phyloP scores from a whole-genome alignment of 1,139 yeast species.

The Candida albicans region DNA sequence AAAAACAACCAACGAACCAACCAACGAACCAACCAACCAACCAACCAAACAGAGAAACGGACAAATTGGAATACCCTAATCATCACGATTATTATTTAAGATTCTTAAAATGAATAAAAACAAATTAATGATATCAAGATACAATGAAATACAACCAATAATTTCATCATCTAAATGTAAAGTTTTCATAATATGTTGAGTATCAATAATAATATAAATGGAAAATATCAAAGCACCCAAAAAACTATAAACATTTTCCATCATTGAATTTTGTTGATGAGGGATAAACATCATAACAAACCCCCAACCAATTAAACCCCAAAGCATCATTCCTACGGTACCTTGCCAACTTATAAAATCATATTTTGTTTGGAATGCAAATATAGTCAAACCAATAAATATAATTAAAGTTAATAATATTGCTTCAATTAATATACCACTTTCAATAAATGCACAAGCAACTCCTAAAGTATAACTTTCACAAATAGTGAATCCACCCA shows the following conservation, averaged over 20 bases:
- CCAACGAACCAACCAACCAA: no score
- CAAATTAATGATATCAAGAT: conserved; percentile 79
- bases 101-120: conserved; percentile 76
- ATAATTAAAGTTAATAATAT: conserved; percentile 66
- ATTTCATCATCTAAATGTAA: conserved; percentile 86
- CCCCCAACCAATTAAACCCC: conserved; percentile 74
- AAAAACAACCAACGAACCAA: no score
- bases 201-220: conserved; percentile 74
- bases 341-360: conserved; percentile 78
- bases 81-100: conserved; percentile 42
- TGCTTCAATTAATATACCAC: conserved; percentile 69
- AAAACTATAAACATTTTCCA: conserved; percentile 53
- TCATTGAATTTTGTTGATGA: conserved; percentile 22
- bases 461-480: conserved; percentile 78
- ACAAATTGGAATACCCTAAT: no score
- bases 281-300: conserved; percentile 71
- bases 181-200: conserved; percentile 77
- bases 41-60: no score
- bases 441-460: conserved; percentile 62
- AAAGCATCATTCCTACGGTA: conserved; percentile 57
- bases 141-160: conserved; percentile 72
- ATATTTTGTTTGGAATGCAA: conserved; percentile 81
- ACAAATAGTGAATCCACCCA: conserved; percentile 66
- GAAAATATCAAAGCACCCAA: conserved; percentile 75
- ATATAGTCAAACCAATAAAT: conserved; percentile 71